Evolutionary conservation across 768 basidiomycete species (phyloP), one percentile per base, ranked within the genome.

Genomic region (Phlebiopsis gigantea): DNA sequence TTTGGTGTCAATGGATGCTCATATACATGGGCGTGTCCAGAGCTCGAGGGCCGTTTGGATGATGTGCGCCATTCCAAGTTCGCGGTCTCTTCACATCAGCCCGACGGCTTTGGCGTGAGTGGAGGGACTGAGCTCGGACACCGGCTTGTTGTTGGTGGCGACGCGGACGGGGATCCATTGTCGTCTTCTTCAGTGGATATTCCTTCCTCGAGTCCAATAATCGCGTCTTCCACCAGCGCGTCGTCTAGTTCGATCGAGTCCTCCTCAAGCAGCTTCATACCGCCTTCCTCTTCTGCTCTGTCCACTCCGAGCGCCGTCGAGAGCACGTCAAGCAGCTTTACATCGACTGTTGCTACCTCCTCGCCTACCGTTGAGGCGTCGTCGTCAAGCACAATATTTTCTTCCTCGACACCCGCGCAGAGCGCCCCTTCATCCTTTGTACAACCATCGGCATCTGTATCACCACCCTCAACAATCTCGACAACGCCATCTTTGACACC

Each of bases 401-500:
- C 22, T 52, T 46, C 31, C 48, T 25, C 24, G 26, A 24, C 24
- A 45, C 25, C 46, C 52, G 56, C 49, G 49, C 56, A 52, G 56
- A 52, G 41, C 56, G 49, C 56, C 25, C 42, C n/a, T 26, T 51
- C 56, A 15, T 50, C 41, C 26, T 25, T 34, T n/a, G 21, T 42
- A 41, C 43, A 31, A 46, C n/a, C 56, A 49, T 42, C 31, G 45
- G 7, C 52, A 49, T 15, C 72, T 83, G 51, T 72, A 72, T 46
- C 62, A 67, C 51, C 67, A 65, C 42, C 42, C 42, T 43, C 42
- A 15, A 43, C n/a, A n/a, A n/a, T n/a, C n/a, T n/a, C n/a, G n/a
- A n/a, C n/a, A 3, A 39, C 9, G 9, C 71, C 71, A 4, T 82
- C 55, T 8, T 29, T 26, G 8, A 19, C 46, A n/a, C n/a, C 47